phyloP scores from a whole-genome alignment of 805 yeast genomes.

The Kodamaea nitidulidarum region DNA sequence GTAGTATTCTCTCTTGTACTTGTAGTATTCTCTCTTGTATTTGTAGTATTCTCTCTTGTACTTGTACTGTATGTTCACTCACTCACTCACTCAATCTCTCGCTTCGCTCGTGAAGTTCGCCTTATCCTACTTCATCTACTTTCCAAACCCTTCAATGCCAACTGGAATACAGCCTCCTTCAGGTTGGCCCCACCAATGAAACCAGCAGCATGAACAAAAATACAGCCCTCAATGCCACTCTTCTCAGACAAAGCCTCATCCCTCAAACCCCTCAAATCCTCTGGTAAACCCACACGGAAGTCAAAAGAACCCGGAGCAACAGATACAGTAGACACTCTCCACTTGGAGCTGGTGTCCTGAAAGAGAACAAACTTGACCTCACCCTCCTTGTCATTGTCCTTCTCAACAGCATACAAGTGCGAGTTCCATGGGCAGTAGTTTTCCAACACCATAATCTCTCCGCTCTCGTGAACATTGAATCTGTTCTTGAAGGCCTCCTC shows the following conservation, averaged over 20 bases:
- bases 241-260: conserved; percentile 73
- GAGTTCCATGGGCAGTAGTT: conserved; percentile 93
- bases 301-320: conserved; percentile 72
- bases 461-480: conserved; percentile 57
- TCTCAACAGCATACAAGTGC: conserved; percentile 74
- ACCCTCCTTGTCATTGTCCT: conserved; percentile 50
- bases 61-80: too few species aligned
- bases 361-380: conserved; percentile 73
- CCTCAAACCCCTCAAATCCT: conserved; percentile 91
- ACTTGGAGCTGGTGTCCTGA: conserved; percentile 62
- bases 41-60: too few species aligned
- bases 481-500: conserved; percentile 64
- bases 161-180: conserved; percentile 67
- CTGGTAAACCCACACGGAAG: conserved; percentile 84
- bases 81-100: too few species aligned
- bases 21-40: too few species aligned
- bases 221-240: conserved; percentile 82
- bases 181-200: conserved; percentile 93
- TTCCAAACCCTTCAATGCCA: conserved; percentile 50
- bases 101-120: too few species aligned
- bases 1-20: too few species aligned
- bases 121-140: not conserved
- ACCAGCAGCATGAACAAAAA: conserved; percentile 94
- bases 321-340: conserved; percentile 94
- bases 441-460: conserved; percentile 70